Base-by-base conservation (phyloP, 1,284 basidiomycete genomes). In the Trametes sp. region DNA sequence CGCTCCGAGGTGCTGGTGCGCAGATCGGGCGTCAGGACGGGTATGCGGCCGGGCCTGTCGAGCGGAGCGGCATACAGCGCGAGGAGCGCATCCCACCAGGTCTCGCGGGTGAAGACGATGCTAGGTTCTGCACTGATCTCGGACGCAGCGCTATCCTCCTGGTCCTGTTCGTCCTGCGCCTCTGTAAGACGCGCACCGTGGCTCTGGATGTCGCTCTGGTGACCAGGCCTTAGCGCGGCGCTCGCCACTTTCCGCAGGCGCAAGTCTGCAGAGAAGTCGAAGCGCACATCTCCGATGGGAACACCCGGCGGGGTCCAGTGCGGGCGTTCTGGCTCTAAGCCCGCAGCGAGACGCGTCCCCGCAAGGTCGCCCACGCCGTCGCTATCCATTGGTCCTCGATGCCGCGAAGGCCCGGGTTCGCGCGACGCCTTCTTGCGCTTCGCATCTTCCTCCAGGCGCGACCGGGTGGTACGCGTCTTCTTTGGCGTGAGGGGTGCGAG, bases 1-100 rank as follows among this genome's bases (percentile, higher is more conserved):
- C 75, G 75, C 38, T 80, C 76, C 4, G 79, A 71, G 9, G 82
- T 78, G 7, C 72, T 66, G 21, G 81, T 78, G 21, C 87, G 83
- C 69, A 83, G 74, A 24, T 78, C 73, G 24, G 75, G 57, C 8
- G 79, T 75, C 38, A 86, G 69, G 31, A 71, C 10, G 24, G 44
- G 50, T 7, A 52, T 19, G 9, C 31, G 28, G 8, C 26, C 38
- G 13, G 52, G 38, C 41, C 26, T 10, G 50, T 54, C 52, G 7
- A 21, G 19, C 26, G 73, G 21, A 4, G 79, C 75, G 33, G 77
- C 67, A 51, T 68, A 68, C 41, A 63, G 57, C 21, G 66, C 56
- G 21, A 68, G 51, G 24, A 68, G 59, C 5, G 66, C 66, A 19
- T 68, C 66, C 66, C 66, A 68, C 66, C 66, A 68, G 1, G 62